phyloP scores from a whole-genome alignment of 1,139 yeast species.

The Komagataea norvegica region DNA sequence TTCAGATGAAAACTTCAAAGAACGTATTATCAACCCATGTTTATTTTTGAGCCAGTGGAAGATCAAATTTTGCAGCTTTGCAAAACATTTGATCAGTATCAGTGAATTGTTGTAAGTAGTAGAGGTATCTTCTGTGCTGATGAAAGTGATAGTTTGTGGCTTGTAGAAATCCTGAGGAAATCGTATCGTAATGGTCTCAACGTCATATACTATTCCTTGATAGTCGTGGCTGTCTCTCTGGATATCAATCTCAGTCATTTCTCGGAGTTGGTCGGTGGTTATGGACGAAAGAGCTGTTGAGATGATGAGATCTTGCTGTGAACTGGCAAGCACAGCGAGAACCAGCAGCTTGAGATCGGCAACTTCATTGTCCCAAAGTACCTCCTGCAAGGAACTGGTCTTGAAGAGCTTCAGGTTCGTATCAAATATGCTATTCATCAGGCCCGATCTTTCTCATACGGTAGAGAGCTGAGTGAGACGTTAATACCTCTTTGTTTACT shows the following conservation, averaged over 20 bases:
- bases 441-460: background rate
- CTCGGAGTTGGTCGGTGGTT: conserved; percentile 17
- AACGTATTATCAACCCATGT: conserved; percentile 24
- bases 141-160: conserved; percentile 18
- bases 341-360: conserved; percentile 18
- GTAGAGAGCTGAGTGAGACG: background rate
- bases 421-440: conserved; percentile 18
- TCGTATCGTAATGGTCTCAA: conserved; percentile 9
- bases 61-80: conserved; percentile 16
- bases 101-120: conserved; percentile 13
- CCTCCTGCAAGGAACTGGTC: conserved; percentile 5
- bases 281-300: conserved; percentile 14
- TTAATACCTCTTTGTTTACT: conserved; percentile 5
- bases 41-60: conserved; percentile 27
- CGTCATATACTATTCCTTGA: conserved; percentile 8
- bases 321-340: conserved; percentile 19
- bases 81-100: conserved; percentile 18
- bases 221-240: conserved; percentile 1
- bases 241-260: conserved; percentile 14
- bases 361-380: conserved; percentile 11
- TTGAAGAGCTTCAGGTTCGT: conserved; percentile 19
- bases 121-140: conserved; percentile 1
- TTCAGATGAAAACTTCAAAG: conserved; percentile 21
- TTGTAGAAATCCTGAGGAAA: conserved; percentile 21
- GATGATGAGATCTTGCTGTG: conserved; percentile 21